Percentiles rank a stretch among this genome's conserved stretches.
Evolutionary conservation across 2,329 filamentous ascomycete genomes (phyloP).

Genomic region (Ceratocystis ficicola): DNA sequence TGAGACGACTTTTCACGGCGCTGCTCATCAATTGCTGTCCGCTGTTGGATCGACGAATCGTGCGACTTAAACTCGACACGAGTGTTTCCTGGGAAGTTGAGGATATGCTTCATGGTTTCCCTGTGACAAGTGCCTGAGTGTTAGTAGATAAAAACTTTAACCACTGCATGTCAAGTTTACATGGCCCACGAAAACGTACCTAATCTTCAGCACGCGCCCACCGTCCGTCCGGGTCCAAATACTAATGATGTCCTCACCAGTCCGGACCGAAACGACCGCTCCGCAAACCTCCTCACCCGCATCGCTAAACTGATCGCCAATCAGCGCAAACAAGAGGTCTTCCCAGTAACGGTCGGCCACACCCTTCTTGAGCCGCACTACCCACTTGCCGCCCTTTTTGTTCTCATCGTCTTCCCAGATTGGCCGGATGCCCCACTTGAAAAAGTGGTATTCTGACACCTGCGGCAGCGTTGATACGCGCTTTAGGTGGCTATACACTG

Average conservation of each 20-base stretch:
- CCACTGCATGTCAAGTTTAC: background rate
- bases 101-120: constrained; percentile 84
- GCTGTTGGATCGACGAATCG: constrained; percentile 87
- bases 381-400: constrained; percentile 93
- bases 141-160: no score
- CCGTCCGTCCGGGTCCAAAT: constrained; percentile 95
- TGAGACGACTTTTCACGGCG: constrained; percentile 67
- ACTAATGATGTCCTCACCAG: constrained; percentile 92
- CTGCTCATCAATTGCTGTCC: constrained; percentile 79
- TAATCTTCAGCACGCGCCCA: constrained; percentile 87
- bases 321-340: constrained; percentile 75
- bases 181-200: constrained; percentile 43
- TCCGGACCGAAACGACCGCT: constrained; percentile 83
- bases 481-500: constrained; percentile 78
- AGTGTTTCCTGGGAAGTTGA: constrained; percentile 77
- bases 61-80: constrained; percentile 93
- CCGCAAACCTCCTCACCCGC: constrained; percentile 91
- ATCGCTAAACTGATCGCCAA: constrained; percentile 89
- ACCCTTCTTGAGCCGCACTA: constrained; percentile 91
- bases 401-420: constrained; percentile 99
- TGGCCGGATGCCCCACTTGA: constrained; percentile 89
- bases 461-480: constrained; percentile 75
- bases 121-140: constrained; percentile 34
- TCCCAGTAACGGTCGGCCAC: constrained; percentile 97
- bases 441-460: constrained; percentile 95